These are phyloP conservation scores for Fusarium sulawesiense DNA, from an alignment of 2,329 filamentous ascomycete species.

Conservation along the genomic window DNA sequence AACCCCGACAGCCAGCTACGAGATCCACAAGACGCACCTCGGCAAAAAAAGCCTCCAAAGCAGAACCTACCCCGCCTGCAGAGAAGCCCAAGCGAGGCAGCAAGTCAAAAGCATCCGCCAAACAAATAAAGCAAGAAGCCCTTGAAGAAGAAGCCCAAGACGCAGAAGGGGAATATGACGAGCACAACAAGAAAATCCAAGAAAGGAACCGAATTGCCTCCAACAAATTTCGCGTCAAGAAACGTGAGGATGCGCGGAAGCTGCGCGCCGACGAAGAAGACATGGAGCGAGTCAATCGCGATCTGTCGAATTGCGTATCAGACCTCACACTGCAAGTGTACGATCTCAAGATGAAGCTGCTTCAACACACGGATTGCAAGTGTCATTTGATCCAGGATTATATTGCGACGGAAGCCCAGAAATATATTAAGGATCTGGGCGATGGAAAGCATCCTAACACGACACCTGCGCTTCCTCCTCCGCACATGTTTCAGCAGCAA, in stretches of 20 bases:
- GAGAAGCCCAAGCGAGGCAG: background rate
- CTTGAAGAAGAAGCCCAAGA: too few relatives aligned
- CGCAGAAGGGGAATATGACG: too few relatives aligned
- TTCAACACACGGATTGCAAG: conserved; percentile 41
- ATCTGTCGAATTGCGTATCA: conserved; percentile 20
- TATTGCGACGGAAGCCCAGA: conserved; percentile 33
- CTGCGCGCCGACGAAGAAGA: conserved; percentile 32
- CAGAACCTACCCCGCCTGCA: background rate
- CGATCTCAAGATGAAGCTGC: conserved; percentile 39
- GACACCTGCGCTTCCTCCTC: background rate
- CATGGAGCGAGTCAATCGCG: conserved; percentile 31
- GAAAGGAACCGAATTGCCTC: conserved; percentile 44
- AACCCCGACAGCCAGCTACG: fast-evolving
- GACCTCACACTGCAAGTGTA: conserved; percentile 35
- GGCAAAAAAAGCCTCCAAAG: background rate
- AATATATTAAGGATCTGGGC: conserved; percentile 19
- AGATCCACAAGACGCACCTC: background rate
- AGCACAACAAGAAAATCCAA: background rate
- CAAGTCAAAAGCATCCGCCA: background rate
- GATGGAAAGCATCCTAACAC: background rate
- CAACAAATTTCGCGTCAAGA: conserved; percentile 43
- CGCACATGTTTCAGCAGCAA: too few relatives aligned
- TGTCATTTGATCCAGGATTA: conserved; percentile 42
- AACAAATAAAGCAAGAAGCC: too few relatives aligned
- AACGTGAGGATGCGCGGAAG: conserved; percentile 26